A percentile compares a stretch with the other conserved stretches of the same genome.
Evolutionary conservation across 2,329 filamentous ascomycete genomes (phyloP).

Genomic region (Phyllosticta ampelicida): DNA sequence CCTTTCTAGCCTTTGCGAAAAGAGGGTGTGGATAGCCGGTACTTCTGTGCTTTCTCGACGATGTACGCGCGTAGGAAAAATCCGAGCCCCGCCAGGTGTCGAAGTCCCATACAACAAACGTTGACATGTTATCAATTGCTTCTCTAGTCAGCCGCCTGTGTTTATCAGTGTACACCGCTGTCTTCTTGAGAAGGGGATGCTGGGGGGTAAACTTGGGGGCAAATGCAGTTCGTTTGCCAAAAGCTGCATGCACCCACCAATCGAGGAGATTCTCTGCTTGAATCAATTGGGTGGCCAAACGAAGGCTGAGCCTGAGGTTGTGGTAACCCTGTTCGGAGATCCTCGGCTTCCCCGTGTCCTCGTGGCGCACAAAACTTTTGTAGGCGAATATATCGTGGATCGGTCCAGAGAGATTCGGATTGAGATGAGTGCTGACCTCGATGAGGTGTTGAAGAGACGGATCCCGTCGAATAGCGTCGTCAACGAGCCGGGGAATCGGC

Average conservation of each 20-base stretch:
- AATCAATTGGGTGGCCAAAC: constrained; percentile 3
- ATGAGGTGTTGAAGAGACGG: background rate
- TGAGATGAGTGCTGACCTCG: background rate
- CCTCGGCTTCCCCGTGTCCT: background rate
- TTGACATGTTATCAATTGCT: background rate
- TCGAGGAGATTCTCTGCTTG: background rate
- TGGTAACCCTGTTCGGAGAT: constrained; percentile 1
- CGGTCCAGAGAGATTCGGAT: background rate
- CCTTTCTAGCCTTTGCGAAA: background rate
- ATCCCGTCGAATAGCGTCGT: background rate
- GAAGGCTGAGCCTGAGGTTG: background rate
- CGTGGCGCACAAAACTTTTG: background rate
- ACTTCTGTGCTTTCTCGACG: background rate
- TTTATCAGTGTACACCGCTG: background rate
- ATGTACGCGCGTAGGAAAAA: background rate
- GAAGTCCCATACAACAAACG: background rate
- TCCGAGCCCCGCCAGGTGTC: background rate
- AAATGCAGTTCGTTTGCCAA: background rate
- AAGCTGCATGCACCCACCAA: constrained; percentile 8
- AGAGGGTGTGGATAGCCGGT: background rate
- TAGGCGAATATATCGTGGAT: constrained; percentile 2
- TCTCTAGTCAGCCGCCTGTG: background rate
- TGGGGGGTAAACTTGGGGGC: too few species aligned
- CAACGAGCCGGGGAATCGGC: background rate
- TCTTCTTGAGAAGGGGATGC: background rate